phyloP scores from a whole-genome alignment of 768 basidiomycete genomes.

The Solioccasus polychromus region DNA sequence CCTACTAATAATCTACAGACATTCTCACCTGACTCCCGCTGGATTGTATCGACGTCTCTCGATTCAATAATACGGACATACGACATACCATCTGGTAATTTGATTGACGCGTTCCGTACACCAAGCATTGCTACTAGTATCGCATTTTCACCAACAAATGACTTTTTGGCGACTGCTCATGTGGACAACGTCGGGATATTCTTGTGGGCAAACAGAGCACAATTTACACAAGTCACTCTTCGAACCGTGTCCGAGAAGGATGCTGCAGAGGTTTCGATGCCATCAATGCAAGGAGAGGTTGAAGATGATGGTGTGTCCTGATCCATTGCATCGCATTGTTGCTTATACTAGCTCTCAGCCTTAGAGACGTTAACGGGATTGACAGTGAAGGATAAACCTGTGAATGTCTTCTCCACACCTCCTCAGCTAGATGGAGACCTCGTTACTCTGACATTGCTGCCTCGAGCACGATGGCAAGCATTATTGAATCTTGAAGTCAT shows the following conservation, averaged over 20 bases:
- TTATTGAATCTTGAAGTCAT: slow-evolving; percentile 95
- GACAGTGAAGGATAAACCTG: slow-evolving; percentile 53
- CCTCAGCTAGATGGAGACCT: slow-evolving; percentile 86
- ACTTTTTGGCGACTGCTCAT: slow-evolving; percentile 94
- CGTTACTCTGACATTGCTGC: slow-evolving; percentile 89
- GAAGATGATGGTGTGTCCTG: slow-evolving; percentile 73
- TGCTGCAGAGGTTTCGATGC: slow-evolving; percentile 65
- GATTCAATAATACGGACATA: slow-evolving; percentile 94
- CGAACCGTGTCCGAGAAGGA: slow-evolving; percentile 77
- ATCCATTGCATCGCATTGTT: not conserved
- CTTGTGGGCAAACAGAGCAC: slow-evolving; percentile 98
- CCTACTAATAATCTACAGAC: slow-evolving; percentile 46
- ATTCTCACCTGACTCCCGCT: slow-evolving; percentile 93
- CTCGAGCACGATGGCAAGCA: slow-evolving; percentile 94
- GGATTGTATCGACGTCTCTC: slow-evolving; percentile 85
- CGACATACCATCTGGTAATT: slow-evolving; percentile 87
- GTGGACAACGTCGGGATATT: slow-evolving; percentile 92
- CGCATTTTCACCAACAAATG: slow-evolving; percentile 90
- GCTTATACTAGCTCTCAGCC: slow-evolving; percentile 39
- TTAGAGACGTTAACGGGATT: slow-evolving; percentile 70
- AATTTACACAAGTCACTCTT: slow-evolving; percentile 84
- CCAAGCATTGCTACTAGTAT: slow-evolving; percentile 85
- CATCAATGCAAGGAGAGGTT: slow-evolving; percentile 76
- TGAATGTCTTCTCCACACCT: slow-evolving; percentile 80
- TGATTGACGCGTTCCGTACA: slow-evolving; percentile 91